Evolutionary conservation across 768 basidiomycete genomes (phyloP), one percentile per base, ranked within the genome.

Genomic region (Kwoniella sp.): DNA sequence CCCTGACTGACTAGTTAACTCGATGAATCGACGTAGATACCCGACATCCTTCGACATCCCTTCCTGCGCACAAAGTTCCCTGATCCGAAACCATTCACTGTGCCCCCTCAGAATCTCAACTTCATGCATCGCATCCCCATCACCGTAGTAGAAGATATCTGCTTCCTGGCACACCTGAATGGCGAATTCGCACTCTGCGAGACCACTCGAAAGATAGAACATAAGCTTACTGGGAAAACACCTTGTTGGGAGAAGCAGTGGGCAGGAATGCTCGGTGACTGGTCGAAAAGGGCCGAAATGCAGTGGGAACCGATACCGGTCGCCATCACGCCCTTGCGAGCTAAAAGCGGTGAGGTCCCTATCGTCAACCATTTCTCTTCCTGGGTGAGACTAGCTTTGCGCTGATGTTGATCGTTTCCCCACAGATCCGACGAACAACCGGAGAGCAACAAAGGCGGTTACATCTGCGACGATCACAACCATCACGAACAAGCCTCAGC

Each of bases 221-320:
- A 62, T 8, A 47, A 37, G 13, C 41, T 76, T 2, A 8, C 47
- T 11, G 51, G 59, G 0, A 20, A 34, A 37, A 60, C 67, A n/a
- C 68, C 68, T n/a, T 67, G 67, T 56, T 77, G 75, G 75, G 64
- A 71, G 57, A 71, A 74, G 45, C 30, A 58, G 34, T 77, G 73
- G 73, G 73, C 72, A 7, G 65, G 62, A 5, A 71, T 77, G 69
- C 47, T 77, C 26, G 15, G 45, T 22, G 50, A 58, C 4, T 77
- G 75, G 75, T 30, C 45, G 25, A 68, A 64, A 61, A 54, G 67
- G 30, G 67, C 60, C 3, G 75, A 77, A 48, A 63, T 70, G 47
- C 61, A 74, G 25, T 72, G 70, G 70, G 68, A 70, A 34, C 72
- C 71, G 65, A 62, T 71, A 17, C 62, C 58, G 13, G 25, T 8